phyloP scores from a whole-genome alignment of 2,329 filamentous ascomycete genomes.

The Plectosphaerella plurivora region DNA sequence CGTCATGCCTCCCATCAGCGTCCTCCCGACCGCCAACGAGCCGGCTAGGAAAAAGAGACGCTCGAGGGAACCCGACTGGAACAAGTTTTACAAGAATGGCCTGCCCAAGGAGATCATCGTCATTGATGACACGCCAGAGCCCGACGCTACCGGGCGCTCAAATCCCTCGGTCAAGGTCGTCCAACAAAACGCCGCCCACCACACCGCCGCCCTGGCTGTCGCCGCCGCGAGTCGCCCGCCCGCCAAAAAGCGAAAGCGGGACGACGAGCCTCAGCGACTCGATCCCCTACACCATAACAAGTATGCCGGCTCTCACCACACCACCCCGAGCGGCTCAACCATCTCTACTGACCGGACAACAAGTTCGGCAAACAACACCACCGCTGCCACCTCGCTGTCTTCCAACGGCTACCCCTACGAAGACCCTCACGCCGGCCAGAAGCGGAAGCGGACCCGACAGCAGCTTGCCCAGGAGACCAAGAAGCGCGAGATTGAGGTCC shows the following conservation, averaged over 20 bases:
- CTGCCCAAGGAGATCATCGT: conserved; percentile 81
- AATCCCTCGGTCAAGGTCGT: conserved; percentile 35
- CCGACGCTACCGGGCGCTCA: conserved; percentile 28
- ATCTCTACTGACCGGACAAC: conserved; percentile 80
- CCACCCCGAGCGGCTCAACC: conserved; percentile 64
- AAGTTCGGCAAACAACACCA: conserved; percentile 70
- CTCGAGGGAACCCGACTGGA: conserved; percentile 69
- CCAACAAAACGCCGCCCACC: conserved; percentile 25
- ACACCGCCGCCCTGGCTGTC: conserved; percentile 23
- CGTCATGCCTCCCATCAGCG: conserved; percentile 27
- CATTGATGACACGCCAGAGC: conserved; percentile 69
- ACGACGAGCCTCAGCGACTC: conserved; percentile 51
- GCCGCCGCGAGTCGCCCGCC: conserved; percentile 39
- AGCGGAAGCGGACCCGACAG: conserved; percentile 82
- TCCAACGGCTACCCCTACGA: conserved; percentile 57
- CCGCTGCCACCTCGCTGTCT: conserved; percentile 77
- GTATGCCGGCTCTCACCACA: conserved; percentile 63
- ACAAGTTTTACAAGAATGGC: conserved; percentile 77
- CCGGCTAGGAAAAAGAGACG: conserved; percentile 46
- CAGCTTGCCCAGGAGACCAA: conserved; percentile 80
- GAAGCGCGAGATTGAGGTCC: conserved; percentile 66
- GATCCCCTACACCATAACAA: conserved; percentile 68
- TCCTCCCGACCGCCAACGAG: conserved; percentile 12
- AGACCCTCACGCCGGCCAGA: conserved; percentile 68
- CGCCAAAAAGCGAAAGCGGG: conserved; percentile 72